Evolutionary conservation across 148 eudicot genomes (phyloP).

Genomic region (Dianthus caryophyllus): DNA sequence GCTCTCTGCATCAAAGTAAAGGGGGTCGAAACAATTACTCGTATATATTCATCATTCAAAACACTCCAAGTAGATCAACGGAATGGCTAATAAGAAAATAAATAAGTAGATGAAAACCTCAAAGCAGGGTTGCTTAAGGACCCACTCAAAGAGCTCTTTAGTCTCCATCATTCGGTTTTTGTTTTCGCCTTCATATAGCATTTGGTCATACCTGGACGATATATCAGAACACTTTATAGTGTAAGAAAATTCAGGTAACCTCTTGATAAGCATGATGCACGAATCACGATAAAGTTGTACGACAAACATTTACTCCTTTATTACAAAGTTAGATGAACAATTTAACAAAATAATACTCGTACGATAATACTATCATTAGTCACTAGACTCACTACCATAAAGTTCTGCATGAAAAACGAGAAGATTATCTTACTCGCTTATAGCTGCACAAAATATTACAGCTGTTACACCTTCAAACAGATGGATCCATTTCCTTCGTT

Average conservation of each 20-base stretch:
- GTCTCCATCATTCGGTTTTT: constrained; percentile 89
- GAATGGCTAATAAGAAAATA: constrained; percentile 10
- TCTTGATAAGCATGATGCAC: background rate
- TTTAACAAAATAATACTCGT: background rate
- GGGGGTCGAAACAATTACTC: constrained; percentile 6
- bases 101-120: constrained; percentile 52
- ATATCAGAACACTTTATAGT: too few relatives aligned
- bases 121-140: constrained; percentile 89
- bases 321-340: background rate
- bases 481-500: constrained; percentile 99
- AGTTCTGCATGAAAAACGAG: background rate
- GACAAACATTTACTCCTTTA: background rate
- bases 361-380: background rate
- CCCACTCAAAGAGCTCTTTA: constrained; percentile 96
- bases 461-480: constrained; percentile 98
- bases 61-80: too few relatives aligned
- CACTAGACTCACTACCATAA: background rate
- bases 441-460: constrained; percentile 92
- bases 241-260: too few relatives aligned
- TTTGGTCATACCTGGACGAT: constrained; percentile 85
- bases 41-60: constrained; percentile 2
- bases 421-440: constrained; percentile 77
- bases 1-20: constrained; percentile 69
- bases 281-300: background rate
- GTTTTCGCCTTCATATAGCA: constrained; percentile 78